Conservation (phyloP, 164 flowering plant genomes). For the Cinnamomum micranthum region DNA sequence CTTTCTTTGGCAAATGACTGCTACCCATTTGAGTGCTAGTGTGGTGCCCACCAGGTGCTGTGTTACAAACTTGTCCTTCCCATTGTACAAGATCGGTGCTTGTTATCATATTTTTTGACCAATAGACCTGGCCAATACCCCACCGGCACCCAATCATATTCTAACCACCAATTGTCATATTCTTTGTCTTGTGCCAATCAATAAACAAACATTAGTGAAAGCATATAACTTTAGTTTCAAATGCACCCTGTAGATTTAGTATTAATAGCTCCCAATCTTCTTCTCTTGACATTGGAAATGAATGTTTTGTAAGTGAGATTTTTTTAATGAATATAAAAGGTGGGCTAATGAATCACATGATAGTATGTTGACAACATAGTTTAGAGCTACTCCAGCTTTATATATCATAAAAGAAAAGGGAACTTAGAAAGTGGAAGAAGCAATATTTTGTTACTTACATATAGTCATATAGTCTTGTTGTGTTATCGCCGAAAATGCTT, state of each 20-base stretch:
- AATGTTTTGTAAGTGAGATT: no score
- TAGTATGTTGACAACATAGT: no score
- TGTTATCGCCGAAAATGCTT: not conserved
- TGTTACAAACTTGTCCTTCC: not conserved
- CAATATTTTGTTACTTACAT: not conserved
- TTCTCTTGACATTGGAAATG: no score
- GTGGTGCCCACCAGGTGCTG: not conserved
- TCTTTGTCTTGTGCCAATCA: not conserved
- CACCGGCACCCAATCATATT: not conserved
- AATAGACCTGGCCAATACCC: not conserved
- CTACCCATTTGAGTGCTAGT: not conserved
- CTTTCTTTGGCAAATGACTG: not conserved
- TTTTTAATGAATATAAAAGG: no score
- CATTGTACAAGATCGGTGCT: not conserved
- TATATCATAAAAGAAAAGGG: no score
- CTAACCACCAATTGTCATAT: not conserved
- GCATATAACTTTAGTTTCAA: no score
- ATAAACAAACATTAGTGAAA: no score
- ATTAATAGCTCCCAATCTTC: no score
- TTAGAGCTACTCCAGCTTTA: no score
- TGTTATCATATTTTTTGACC: not conserved
- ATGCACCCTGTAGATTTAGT: no score
- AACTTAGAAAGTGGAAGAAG: no score
- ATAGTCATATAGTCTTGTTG: not conserved
- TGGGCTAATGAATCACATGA: no score